Percentiles rank a stretch among this genome's conserved stretches.
phyloP scores from a whole-genome alignment of 129 eudicot species.

The sunflower (Helianthus annuus) region DNA sequence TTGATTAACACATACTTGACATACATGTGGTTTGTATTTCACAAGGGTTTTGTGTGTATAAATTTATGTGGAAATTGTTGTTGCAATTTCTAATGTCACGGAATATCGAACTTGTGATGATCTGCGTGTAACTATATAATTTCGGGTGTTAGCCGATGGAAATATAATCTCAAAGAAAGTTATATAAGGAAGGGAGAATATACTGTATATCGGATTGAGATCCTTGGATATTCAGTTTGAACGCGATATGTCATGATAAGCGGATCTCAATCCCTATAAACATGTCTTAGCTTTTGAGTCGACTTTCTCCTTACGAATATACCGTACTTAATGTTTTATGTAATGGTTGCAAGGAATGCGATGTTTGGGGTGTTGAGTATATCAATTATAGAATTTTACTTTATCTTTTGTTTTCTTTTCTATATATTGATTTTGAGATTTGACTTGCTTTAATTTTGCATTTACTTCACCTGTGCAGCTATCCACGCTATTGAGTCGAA shows the following conservation, averaged over 20 bases:
- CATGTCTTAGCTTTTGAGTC: background rate
- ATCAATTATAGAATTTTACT: background rate
- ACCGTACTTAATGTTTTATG: background rate
- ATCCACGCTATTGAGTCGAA: slow-evolving; percentile 65
- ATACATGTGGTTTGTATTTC: background rate
- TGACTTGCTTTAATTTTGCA: slow-evolving; percentile 7
- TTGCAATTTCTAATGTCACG: background rate
- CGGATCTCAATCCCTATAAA: background rate
- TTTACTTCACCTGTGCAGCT: slow-evolving; percentile 44
- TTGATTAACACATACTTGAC: background rate
- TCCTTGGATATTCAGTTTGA: background rate
- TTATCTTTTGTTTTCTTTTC: background rate
- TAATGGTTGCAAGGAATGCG: background rate
- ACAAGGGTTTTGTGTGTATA: background rate
- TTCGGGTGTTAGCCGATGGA: background rate
- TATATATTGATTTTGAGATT: slow-evolving; percentile 3
- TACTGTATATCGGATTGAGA: background rate
- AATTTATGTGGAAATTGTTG: background rate
- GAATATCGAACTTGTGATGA: background rate
- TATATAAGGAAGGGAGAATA: background rate
- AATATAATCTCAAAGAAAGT: background rate
- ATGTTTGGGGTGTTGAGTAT: background rate
- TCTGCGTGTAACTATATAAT: background rate
- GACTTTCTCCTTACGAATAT: background rate
- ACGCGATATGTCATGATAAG: background rate